phyloP scores from a whole-genome alignment of 2,329 filamentous ascomycete species.

The Beauveria sp. region DNA sequence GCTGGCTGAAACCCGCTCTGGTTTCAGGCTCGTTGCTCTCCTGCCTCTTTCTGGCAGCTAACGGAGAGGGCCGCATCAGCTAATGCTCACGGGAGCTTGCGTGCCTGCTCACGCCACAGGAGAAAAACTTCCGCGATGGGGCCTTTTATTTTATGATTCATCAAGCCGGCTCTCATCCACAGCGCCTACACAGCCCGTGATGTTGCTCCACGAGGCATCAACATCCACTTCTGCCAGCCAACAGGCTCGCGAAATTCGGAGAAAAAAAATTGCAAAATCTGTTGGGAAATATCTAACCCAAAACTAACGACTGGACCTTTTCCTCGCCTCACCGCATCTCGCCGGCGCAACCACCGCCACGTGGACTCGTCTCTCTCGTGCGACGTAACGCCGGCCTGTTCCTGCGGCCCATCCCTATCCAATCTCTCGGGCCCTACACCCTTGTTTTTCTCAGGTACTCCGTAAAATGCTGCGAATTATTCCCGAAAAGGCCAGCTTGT shows the following conservation, averaged over 20 bases:
- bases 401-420: not conserved
- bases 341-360: not conserved
- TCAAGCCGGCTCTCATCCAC: not conserved
- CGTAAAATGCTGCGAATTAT: not conserved
- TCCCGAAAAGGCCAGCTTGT: not conserved
- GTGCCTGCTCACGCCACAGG: no score
- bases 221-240: not conserved
- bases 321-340: not conserved
- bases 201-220: not conserved
- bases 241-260: not conserved
- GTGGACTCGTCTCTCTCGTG: not conserved
- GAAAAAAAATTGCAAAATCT: no score
- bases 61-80: no score
- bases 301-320: not conserved
- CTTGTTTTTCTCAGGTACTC: not conserved
- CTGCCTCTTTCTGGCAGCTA: no score
- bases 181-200: not conserved
- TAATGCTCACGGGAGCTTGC: no score
- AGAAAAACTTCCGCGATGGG: no score
- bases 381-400: not conserved
- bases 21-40: no score
- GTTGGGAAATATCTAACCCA: not conserved
- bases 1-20: no score
- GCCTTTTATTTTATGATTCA: no score
- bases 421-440: not conserved